Evolutionary conservation across 768 basidiomycete species (phyloP), one percentile per base, ranked within the genome.

Genomic region (Xanthoconium purpureum): DNA sequence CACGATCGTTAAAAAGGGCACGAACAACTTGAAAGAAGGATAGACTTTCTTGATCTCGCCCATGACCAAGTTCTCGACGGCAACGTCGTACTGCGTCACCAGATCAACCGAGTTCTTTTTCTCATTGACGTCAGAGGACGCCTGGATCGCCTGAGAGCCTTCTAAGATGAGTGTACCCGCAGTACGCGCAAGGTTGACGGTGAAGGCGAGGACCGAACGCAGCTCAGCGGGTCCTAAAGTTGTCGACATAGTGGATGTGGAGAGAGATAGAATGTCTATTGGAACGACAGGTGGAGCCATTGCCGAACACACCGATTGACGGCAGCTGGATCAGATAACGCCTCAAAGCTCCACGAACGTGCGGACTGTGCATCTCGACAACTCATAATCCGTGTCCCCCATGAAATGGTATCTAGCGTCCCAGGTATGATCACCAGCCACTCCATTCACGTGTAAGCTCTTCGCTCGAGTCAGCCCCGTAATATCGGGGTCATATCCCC

Each of bases 21-120:
- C 91, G 69, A 68, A 94, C 94, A 97, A 96, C 60, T 86, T 76
- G 72, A 92, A 95, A 3, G 72, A 61, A 0, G 94, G 92, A 70
- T 90, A 95, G 49, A 75, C 77, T 28, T 73, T 71, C 32, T 76
- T 75, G 52, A 96, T 82, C 66, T 86, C 81, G 30, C 77, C 66
- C 73, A 84, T 86, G 49, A 97, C 91, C 45, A 94, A 75, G 57
- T 90, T 85, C 72, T 97, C 95, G 12, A 97, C 95, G 44, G 80
- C 84, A 37, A 94, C 87, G 71, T 98, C 95, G 65, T 91, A 97
- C 73, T 95, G 89, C 0, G 95, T 98, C 28, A 98, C 95, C 33
- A 98, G 77, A 74, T 97, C 95, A 20, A 94, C 93, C 3, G 93
- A 83, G 67, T 95, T 97, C 74, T 91, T 92, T 82, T 97, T 98